phyloP scores from a whole-genome alignment of 495 filamentous ascomycete genomes.

The Podospora anserina region DNA sequence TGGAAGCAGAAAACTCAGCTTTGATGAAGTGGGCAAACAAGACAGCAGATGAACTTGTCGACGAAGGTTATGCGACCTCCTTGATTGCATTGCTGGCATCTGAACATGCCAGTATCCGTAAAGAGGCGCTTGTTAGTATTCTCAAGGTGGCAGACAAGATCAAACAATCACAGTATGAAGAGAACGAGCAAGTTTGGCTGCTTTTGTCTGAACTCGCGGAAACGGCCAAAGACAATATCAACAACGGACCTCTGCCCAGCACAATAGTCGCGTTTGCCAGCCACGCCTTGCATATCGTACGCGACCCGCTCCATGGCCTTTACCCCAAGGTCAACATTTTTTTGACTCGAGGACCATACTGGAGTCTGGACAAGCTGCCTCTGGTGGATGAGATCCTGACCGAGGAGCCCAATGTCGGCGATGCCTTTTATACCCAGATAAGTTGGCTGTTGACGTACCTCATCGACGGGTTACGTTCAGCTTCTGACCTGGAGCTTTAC shows the following conservation, averaged over 20 bases:
- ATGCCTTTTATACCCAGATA: conserved; percentile 70
- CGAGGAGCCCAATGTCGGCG: conserved; percentile 66
- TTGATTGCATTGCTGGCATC: conserved; percentile 74
- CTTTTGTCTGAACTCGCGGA: conserved; percentile 76
- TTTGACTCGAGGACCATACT: conserved; percentile 69
- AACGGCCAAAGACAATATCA: conserved; percentile 56
- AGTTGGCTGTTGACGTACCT: conserved; percentile 80
- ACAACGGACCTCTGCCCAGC: conserved; percentile 62
- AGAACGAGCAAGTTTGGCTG: conserved; percentile 71
- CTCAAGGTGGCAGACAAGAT: conserved; percentile 62
- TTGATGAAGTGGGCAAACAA: conserved; percentile 69
- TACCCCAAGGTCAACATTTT: conserved; percentile 86
- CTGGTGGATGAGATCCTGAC: conserved; percentile 71
- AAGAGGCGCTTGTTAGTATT: conserved; percentile 68
- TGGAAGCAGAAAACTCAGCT: conserved; percentile 54
- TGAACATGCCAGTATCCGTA: conserved; percentile 65
- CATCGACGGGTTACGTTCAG: conserved; percentile 55
- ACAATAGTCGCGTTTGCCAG: conserved; percentile 71
- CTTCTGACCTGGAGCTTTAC: conserved; percentile 74
- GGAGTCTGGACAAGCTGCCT: conserved; percentile 71
- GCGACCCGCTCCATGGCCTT: conserved; percentile 74
- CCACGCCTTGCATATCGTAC: conserved; percentile 62
- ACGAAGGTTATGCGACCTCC: conserved; percentile 64
- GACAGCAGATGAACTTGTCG: conserved; percentile 67
- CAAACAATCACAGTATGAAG: conserved; percentile 66